Conservation (phyloP, 208 protist genomes). For the Vickermania spadyakhi region DNA sequence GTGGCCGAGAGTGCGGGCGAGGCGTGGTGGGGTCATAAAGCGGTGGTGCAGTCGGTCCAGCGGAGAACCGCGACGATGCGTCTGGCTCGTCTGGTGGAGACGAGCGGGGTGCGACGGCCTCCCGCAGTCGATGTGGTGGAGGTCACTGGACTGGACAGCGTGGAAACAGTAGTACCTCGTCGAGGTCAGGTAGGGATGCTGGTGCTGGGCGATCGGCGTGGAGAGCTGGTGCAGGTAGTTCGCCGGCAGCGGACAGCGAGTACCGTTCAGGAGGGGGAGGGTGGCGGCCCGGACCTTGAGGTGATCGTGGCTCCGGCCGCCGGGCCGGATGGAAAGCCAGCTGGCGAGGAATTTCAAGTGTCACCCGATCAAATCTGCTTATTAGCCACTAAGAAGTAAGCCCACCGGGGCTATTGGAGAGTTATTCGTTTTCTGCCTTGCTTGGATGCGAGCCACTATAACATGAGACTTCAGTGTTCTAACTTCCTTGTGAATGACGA, state of each 20-base stretch:
- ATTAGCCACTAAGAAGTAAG: too few relatives aligned
- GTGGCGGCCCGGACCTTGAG: slow-evolving; percentile 29
- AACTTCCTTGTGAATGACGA: too few relatives aligned
- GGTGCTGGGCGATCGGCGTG: slow-evolving; percentile 39
- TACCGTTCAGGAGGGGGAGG: slow-evolving; percentile 12
- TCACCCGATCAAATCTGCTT: too few relatives aligned
- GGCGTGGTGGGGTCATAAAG: slow-evolving; percentile 56
- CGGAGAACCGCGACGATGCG: slow-evolving; percentile 46
- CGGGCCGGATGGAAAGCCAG: too few relatives aligned
- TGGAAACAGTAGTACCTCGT: slow-evolving; percentile 73
- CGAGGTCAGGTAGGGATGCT: slow-evolving; percentile 48
- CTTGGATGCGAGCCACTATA: too few relatives aligned
- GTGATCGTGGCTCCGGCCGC: slow-evolving; percentile 11
- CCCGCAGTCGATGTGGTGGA: slow-evolving; percentile 29
- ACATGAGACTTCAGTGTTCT: too few relatives aligned
- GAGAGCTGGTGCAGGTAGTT: slow-evolving; percentile 48
- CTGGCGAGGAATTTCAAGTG: too few relatives aligned
- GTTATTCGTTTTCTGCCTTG: too few relatives aligned
- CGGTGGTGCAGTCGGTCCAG: slow-evolving; percentile 34
- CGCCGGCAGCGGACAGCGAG: slow-evolving; percentile 18
- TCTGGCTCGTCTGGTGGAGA: slow-evolving; percentile 8
- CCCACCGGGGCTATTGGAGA: too few relatives aligned
- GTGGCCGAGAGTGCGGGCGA: slow-evolving; percentile 37
- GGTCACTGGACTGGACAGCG: slow-evolving; percentile 35
- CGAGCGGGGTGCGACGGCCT: neutral